phyloP scores from a whole-genome alignment of 208 protist genomes.

The Leishmania tropica region DNA sequence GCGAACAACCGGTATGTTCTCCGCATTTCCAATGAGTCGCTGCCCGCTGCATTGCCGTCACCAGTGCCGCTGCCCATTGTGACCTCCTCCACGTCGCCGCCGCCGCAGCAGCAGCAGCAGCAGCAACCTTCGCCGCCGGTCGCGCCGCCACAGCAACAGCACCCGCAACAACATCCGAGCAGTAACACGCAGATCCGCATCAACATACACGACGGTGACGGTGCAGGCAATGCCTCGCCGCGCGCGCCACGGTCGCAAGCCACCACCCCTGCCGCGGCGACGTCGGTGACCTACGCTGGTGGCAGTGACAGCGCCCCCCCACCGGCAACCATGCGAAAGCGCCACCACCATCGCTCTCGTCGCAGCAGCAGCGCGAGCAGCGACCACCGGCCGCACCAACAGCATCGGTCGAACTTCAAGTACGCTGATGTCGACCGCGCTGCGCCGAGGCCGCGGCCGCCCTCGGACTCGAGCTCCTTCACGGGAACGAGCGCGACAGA shows the following conservation, averaged over 20 bases:
- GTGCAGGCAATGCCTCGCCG: neutral
- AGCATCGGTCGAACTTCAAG: neutral
- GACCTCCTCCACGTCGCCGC: neutral
- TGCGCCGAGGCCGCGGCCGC: neutral
- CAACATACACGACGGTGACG: constrained; percentile 44
- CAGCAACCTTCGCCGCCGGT: neutral
- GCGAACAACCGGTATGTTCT: constrained; percentile 81
- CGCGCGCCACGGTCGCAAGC: neutral
- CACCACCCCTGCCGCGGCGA: neutral
- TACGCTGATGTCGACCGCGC: constrained; percentile 25
- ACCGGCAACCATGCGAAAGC: constrained; percentile 5
- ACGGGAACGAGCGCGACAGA: neutral
- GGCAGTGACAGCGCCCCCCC: neutral
- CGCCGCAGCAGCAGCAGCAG: neutral
- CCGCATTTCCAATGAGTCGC: constrained; percentile 9
- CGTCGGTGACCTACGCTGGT: neutral
- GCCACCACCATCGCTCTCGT: constrained; percentile 13
- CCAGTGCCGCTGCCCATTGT: constrained; percentile 11
- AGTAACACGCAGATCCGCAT: constrained; percentile 36
- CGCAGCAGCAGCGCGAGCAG: constrained; percentile 9
- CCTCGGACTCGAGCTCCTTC: constrained; percentile 13
- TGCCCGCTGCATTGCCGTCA: neutral
- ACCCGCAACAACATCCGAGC: constrained; percentile 9
- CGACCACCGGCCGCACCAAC: neutral
- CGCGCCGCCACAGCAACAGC: constrained; percentile 9